Evolutionary conservation across 208 protist species (phyloP), one percentile per base, ranked within the genome.

Genomic region (Leptomonas pyrrhocoris): DNA sequence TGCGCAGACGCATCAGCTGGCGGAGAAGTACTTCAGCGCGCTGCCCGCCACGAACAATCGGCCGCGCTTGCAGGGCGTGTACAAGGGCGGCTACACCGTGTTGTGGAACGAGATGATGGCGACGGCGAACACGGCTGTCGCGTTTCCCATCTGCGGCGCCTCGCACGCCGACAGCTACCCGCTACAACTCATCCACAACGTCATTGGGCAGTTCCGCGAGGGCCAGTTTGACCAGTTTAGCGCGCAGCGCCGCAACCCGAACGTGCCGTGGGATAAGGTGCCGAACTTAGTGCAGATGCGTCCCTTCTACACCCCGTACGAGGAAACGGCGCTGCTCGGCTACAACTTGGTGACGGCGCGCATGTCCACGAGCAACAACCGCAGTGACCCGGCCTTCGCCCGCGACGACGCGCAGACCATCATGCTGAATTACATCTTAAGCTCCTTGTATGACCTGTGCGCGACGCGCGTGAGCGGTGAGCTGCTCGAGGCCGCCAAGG

Each of bases 401-500:
- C 75, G 79, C 46, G 87, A 93, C 69, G 81, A 91, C 58, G 86
- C 79, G 50, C 88, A 93, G 74, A 87, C 74, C 25, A 59, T 89
- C 40, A 59, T 94, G 67, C 80, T 96, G 18, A 74, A 90, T 58
- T 88, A 94, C 67, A 34, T 95, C 12, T 64, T 94, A 3, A 82
- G 81, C 62, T 80, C 80, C 19, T 67, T 95, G 23, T 85, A 88
- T 74, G 88, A 94, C 63, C 78, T 96, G 31, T 80, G 80, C 48
- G 61, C 57, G 25, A 87, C 80, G 28, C 38, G 63, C 42, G 84
- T 93, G 2, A 73, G 85, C 3, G 92, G 90, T 23, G 77, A 80
- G 7, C 84, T 98, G 63, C 82, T 99, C 8, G 88, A 96, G 79
- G 80, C 94, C 67, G 97, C 95, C 42, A 98, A 98, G 85, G 83